Evolutionary conservation across 306 rosid genomes (phyloP).

Genomic region (Arachis hypogaea): DNA sequence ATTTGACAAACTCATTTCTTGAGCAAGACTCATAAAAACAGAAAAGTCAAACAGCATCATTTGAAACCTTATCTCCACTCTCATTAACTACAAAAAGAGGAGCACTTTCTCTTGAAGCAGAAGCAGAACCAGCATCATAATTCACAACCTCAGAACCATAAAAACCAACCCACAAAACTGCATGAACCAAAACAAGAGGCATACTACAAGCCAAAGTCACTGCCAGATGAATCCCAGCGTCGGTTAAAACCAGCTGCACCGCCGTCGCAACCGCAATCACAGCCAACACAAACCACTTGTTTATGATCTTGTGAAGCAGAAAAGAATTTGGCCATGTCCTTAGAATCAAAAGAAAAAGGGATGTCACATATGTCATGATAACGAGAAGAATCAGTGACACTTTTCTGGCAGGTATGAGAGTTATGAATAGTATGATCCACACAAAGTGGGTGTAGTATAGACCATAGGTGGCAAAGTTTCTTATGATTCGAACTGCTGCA

Average conservation of each 20-base stretch:
- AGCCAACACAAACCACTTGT: constrained; percentile 47
- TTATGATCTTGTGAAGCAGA: constrained; percentile 49
- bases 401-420: constrained; percentile 55
- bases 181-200: constrained; percentile 64
- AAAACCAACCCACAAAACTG: constrained; percentile 48
- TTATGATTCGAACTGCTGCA: constrained; percentile 45
- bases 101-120: constrained; percentile 41
- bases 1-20: too few species aligned
- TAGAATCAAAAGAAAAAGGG: constrained; percentile 41
- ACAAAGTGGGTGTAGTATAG: constrained; percentile 57
- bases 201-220: constrained; percentile 45
- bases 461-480: constrained; percentile 49
- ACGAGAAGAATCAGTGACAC: constrained; percentile 54
- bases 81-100: constrained; percentile 34
- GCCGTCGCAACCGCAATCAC: constrained; percentile 51
- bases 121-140: constrained; percentile 35
- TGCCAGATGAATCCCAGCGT: constrained; percentile 56
- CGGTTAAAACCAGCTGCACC: constrained; percentile 49
- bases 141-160: constrained; percentile 47
- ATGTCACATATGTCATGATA: constrained; percentile 55
- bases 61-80: not conserved
- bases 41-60: constrained; percentile 40
- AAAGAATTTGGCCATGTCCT: constrained; percentile 51
- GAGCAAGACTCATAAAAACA: not conserved
- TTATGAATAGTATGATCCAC: constrained; percentile 70